Percentiles rank a stretch among this genome's conserved stretches.
Conservation (phyloP, 2,329 filamentous ascomycete species). For the Kalaharituber pfeilii region DNA sequence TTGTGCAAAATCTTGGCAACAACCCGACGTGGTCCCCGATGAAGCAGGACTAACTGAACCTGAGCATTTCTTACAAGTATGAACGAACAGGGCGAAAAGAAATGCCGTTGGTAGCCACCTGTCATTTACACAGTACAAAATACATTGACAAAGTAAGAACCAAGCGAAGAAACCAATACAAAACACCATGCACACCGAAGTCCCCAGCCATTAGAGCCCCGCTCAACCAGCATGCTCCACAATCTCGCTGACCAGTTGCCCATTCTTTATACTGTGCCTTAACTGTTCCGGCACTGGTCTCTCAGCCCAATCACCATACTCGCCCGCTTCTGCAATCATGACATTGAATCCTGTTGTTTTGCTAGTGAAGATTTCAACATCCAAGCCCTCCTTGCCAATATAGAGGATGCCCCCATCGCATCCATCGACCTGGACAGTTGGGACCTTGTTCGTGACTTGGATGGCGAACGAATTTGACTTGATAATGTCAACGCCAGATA, state of each 20-base stretch:
- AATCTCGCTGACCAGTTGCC: conserved; percentile 75
- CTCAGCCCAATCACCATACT: conserved; percentile 71
- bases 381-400: conserved; percentile 59
- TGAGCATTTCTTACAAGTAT: too few species aligned
- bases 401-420: conserved; percentile 82
- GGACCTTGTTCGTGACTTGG: conserved; percentile 73
- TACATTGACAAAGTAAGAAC: too few species aligned
- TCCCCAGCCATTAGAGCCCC: too few species aligned
- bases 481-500: conserved; percentile 85
- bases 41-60: too few species aligned
- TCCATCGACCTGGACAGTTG: conserved; percentile 80
- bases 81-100: too few species aligned
- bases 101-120: too few species aligned
- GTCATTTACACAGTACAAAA: too few species aligned
- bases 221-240: conserved; percentile 78
- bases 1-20: too few species aligned
- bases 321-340: conserved; percentile 50
- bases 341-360: conserved; percentile 80
- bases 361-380: conserved; percentile 72
- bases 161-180: too few species aligned
- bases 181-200: too few species aligned
- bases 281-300: conserved; percentile 75
- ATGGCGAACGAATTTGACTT: conserved; percentile 88
- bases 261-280: conserved; percentile 59
- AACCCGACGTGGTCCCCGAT: too few species aligned